Conservation (phyloP, 805 yeast species). For the Torulaspora delbrueckii region DNA sequence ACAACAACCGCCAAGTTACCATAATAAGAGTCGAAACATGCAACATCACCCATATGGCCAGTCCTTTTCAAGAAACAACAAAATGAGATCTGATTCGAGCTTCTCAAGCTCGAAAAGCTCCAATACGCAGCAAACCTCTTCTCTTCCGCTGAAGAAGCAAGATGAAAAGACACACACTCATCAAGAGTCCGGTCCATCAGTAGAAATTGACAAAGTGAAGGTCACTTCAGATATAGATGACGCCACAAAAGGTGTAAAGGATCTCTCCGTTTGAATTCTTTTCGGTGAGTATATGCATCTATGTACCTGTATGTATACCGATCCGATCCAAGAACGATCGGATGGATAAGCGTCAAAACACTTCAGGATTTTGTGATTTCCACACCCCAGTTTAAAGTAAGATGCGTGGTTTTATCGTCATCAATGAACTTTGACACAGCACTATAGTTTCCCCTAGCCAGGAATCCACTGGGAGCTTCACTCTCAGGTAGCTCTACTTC, state of each 20-base stretch:
- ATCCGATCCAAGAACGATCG: not conserved
- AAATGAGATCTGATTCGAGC: not conserved
- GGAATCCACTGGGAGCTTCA: constrained; percentile 86
- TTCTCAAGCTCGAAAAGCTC: not conserved
- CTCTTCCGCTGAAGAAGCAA: not conserved
- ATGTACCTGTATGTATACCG: constrained; percentile 1
- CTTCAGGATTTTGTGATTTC: constrained; percentile 59
- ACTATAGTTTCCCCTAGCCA: constrained; percentile 81
- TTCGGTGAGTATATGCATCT: constrained; percentile 3
- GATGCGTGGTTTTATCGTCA: constrained; percentile 73
- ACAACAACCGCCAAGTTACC: constrained; percentile 2
- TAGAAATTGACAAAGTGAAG: not conserved
- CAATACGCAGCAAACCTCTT: not conserved
- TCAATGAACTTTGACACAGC: constrained; percentile 81
- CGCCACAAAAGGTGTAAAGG: constrained; percentile 1
- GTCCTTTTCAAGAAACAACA: not conserved
- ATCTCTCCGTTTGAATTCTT: constrained; percentile 6
- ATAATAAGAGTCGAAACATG: not conserved
- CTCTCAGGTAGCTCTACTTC: constrained; percentile 58
- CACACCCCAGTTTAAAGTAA: constrained; percentile 79
- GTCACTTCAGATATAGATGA: constrained; percentile 3
- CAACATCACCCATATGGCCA: not conserved
- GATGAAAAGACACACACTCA: not conserved
- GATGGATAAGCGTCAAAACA: not conserved
- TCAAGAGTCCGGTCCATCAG: not conserved